Conservation (phyloP, 306 rosid species). For the Lathyrus oleraceus region DNA sequence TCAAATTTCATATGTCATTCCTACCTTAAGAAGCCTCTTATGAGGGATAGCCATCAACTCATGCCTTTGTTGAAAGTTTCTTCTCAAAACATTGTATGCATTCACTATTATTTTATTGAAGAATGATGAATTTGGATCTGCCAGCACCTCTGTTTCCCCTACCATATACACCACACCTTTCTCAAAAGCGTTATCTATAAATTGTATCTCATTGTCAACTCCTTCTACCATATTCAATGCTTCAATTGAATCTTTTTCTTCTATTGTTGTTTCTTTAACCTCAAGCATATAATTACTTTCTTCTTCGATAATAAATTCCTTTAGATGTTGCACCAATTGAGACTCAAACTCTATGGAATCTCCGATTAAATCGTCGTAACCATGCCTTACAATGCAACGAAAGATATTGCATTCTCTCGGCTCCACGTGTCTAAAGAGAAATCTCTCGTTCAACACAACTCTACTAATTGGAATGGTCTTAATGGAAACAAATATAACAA, state of each 20-base stretch:
- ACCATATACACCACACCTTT: slow-evolving; percentile 56
- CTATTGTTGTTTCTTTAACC: not conserved
- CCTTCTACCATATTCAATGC: not conserved
- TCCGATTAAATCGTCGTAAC: slow-evolving; percentile 51
- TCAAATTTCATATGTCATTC: slow-evolving; percentile 40
- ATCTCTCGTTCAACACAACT: slow-evolving; percentile 51
- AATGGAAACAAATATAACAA: slow-evolving; percentile 58
- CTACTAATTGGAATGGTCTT: slow-evolving; percentile 57
- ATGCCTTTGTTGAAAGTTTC: slow-evolving; percentile 55
- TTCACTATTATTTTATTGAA: slow-evolving; percentile 51
- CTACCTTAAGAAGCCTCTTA: slow-evolving; percentile 53
- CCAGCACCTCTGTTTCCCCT: slow-evolving; percentile 61
- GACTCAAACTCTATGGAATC: slow-evolving; percentile 52
- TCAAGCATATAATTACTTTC: slow-evolving; percentile 25
- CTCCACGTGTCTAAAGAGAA: slow-evolving; percentile 56
- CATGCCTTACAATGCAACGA: slow-evolving; percentile 63
- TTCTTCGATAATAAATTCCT: no score
- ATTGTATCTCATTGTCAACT: slow-evolving; percentile 45
- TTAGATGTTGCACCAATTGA: slow-evolving; percentile 50
- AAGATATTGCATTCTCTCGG: slow-evolving; percentile 54
- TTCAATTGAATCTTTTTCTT: slow-evolving; percentile 7
- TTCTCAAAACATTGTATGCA: slow-evolving; percentile 50
- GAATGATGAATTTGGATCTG: slow-evolving; percentile 48
- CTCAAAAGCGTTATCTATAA: slow-evolving; percentile 49
- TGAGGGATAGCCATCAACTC: slow-evolving; percentile 44